Base-by-base conservation (phyloP, 2,329 filamentous ascomycete species). In the Apiospora rasikravindrae region DNA sequence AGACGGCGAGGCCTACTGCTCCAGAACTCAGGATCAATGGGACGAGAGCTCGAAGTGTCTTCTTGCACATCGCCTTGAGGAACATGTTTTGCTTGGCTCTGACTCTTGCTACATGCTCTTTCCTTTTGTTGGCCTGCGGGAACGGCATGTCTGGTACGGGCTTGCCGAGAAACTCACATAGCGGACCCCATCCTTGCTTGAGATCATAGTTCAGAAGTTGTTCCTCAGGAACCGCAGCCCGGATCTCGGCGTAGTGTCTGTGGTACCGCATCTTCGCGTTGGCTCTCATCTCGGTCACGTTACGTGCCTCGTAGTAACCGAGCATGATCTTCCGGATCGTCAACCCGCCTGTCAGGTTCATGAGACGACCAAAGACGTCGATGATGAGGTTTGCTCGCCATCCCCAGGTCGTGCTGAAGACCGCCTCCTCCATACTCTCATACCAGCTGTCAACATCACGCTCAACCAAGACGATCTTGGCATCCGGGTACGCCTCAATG, bases 41-140 rank as follows among this genome's bases (percentile, higher is more conserved):
- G 1, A n/a, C 33, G 6, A 64, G 22, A 40, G 57, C 57, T 64
- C 57, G 57, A 64, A 64, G 7, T 19, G 57, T 64, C 8, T 64
- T 64, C 19, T 40, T 64, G 3, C 57, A 64, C 57, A 64, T 64
- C 19, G 57, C 57, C 33, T 40, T 64, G 57, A 64, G 57, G 33
- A 64, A 64, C 57, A 64, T 40, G 33, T 64, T 33, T 13, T 64
- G 57, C 22, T 64, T 64, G 57, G 57, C 33, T 64, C 57, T 64
- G 33, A 64, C 57, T 24, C 57, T 64, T 40, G 33, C 57, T 33
- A 64, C 57, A 40, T 64, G 57, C 33, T 64, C 57, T 14, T 64
- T 40, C 33, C 57, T 64, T 3, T 86, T 84, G 77, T 87, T 87
- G 71, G 84, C 84, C 74, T 84, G 83, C 10, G 85, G 85, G 77